Evolutionary conservation across 345 rosid species (phyloP), one percentile per base, ranked within the genome.

Genomic region (Passiflora organensis): DNA sequence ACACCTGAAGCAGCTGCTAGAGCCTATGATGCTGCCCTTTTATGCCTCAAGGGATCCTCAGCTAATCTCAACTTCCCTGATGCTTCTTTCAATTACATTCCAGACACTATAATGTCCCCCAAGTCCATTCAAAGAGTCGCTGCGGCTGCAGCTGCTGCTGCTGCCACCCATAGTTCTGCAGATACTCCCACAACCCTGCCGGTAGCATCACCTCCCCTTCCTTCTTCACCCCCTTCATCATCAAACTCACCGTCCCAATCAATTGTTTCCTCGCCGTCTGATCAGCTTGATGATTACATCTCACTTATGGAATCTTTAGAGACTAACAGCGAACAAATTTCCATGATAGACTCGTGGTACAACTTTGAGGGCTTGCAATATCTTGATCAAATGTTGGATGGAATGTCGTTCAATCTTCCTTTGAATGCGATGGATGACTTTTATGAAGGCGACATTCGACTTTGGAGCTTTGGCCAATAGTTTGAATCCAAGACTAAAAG

Each of bases 1-100:
- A 93, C 95, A 2, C 62, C 96, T 11, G 99, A 89, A 70, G 97
- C 95, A 28, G 99, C 99, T 37, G 99, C 99, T 15, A 78, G 95
- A 51, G 99, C 99, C 64, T 89, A 93, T 17, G 99, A 93, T 49
- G 97, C 96, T 66, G 99, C 99, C 22, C 94, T 86, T 52, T 54
- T 93, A 22, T 93, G 97, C 72, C 93, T 89, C 63, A 86, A 83
- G 58, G 99, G 99, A 16, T 70, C 95, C 38, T 74, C 89, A 9
- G 89, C 65, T 76, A 28, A 76, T 77, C 75, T 93, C 65, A 93
- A 93, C 83, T 93, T 93, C 74, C 95, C 97, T 0, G 20, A 62
- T 53, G 55, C 80, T 37, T 64, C 78, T 21, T 4, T 15, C 13
- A n/a, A n/a, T n/a, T 62, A 72, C 60, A 50, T 66, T 51, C 80